Percentiles rank a stretch among this genome's conserved stretches.
Conservation (phyloP, 108 stramenopile genomes). For the Nannochloropsis salina region DNA sequence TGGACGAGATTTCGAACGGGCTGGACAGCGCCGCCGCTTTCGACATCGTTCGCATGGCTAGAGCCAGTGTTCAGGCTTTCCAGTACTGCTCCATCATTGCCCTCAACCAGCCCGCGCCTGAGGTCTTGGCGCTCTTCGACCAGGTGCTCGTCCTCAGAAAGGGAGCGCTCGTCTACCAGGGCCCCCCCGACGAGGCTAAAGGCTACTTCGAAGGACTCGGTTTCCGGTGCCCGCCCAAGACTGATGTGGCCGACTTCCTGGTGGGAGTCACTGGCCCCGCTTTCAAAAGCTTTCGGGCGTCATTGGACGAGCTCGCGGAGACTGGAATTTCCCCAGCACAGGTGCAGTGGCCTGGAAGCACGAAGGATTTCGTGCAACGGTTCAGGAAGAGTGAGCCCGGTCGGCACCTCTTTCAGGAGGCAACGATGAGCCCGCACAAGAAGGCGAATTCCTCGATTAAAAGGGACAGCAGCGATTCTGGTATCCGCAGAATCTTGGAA, state of each 20-base stretch:
- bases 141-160: conserved; percentile 69
- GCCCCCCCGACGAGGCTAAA: conserved; percentile 59
- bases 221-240: conserved; percentile 59
- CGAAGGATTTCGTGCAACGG: not conserved
- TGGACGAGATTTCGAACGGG: conserved; percentile 27
- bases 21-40: conserved; percentile 24
- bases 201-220: conserved; percentile 61
- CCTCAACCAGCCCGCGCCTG: conserved; percentile 78
- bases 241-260: conserved; percentile 4
- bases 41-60: conserved; percentile 20
- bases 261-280: not conserved
- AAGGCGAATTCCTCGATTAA: not conserved
- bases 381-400: not conserved
- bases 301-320: not conserved
- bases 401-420: not conserved
- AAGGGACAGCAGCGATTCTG: not conserved
- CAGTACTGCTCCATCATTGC: conserved; percentile 57
- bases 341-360: not conserved
- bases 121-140: conserved; percentile 83
- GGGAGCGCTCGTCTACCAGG: conserved; percentile 65
- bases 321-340: not conserved
- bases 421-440: not conserved
- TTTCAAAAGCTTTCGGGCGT: not conserved
- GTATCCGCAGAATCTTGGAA: no score
- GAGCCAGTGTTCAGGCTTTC: conserved; percentile 33